A percentile compares a stretch with the other conserved stretches of the same genome.
Conservation (phyloP, 495 filamentous ascomycete genomes). For the Aspergillus kassunensis region DNA sequence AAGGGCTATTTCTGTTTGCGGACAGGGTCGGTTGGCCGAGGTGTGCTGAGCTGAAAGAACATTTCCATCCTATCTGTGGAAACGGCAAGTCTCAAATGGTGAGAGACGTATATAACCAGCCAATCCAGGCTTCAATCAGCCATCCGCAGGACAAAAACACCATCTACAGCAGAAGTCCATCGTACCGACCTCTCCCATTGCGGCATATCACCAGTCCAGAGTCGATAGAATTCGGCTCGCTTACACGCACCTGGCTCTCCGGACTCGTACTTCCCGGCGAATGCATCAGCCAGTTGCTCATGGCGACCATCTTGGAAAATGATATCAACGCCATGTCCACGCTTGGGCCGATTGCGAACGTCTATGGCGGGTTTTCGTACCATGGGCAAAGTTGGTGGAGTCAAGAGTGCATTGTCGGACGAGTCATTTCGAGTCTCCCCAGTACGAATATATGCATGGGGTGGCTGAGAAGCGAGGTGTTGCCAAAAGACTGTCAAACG, state of each 20-base stretch:
- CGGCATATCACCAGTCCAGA: constrained; percentile 16
- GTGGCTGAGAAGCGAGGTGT: constrained; percentile 62
- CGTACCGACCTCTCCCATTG: constrained; percentile 28
- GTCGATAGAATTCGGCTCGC: constrained; percentile 57
- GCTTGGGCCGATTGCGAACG: constrained; percentile 65
- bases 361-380: constrained; percentile 78
- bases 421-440: constrained; percentile 63
- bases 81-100: constrained; percentile 11
- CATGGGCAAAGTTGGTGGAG: constrained; percentile 75
- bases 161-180: constrained; percentile 30
- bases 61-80: constrained; percentile 15
- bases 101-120: constrained; percentile 6
- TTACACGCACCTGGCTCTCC: constrained; percentile 73
- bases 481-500: constrained; percentile 35
- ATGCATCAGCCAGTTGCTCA: constrained; percentile 67
- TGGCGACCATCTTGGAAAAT: constrained; percentile 74
- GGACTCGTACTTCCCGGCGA: constrained; percentile 78
- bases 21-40: constrained; percentile 50
- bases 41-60: constrained; percentile 29
- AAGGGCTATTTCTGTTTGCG: constrained; percentile 49
- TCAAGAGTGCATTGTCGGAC: constrained; percentile 69
- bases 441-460: constrained; percentile 71
- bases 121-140: background rate
- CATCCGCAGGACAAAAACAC: constrained; percentile 16
- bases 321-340: constrained; percentile 58